These are phyloP conservation scores for Pichia kudriavzevii DNA, from an alignment of 1,139 yeast genomes.

Conservation along the genomic window DNA sequence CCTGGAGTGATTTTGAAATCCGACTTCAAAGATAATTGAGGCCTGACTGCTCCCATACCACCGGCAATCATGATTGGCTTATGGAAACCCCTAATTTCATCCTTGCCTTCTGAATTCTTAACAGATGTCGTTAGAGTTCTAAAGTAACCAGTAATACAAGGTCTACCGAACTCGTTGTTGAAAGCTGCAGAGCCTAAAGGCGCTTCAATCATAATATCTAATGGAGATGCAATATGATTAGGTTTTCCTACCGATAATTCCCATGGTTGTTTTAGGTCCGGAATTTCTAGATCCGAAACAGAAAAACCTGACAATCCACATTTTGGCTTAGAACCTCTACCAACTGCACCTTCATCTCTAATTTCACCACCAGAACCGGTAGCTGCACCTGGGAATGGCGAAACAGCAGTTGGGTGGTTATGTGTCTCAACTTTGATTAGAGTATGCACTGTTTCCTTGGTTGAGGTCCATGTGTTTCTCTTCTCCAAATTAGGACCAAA, in stretches of 20 bases:
- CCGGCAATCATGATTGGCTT: slow-evolving; percentile 99
- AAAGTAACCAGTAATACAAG: slow-evolving; percentile 94
- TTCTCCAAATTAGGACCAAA: slow-evolving; percentile 71
- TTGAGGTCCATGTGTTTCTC: slow-evolving; percentile 60
- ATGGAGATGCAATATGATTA: slow-evolving; percentile 81
- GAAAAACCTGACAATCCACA: slow-evolving; percentile 94
- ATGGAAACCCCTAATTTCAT: slow-evolving; percentile 90
- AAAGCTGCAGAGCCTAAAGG: slow-evolving; percentile 98
- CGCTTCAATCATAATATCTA: slow-evolving; percentile 95
- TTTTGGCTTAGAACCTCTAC: slow-evolving; percentile 94
- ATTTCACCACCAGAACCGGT: slow-evolving; percentile 99
- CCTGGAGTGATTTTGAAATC: slow-evolving; percentile 88
- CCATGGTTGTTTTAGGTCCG: slow-evolving; percentile 89
- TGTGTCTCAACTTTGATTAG: slow-evolving; percentile 96
- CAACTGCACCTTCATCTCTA: slow-evolving; percentile 99
- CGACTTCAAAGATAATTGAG: slow-evolving; percentile 76
- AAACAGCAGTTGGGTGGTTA: slow-evolving; percentile 98
- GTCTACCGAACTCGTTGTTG: slow-evolving; percentile 98
- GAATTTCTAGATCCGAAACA: slow-evolving; percentile 85
- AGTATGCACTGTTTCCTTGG: slow-evolving; percentile 76
- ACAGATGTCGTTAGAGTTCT: slow-evolving; percentile 87
- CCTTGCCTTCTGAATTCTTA: slow-evolving; percentile 48
- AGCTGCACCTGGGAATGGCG: slow-evolving; percentile 99
- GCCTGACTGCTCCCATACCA: slow-evolving; percentile 96
- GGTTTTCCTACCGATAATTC: slow-evolving; percentile 87